Evolutionary conservation across 331 rosid species (phyloP), one percentile per base, ranked within the genome.

Genomic region (Pyrus hybrid): DNA sequence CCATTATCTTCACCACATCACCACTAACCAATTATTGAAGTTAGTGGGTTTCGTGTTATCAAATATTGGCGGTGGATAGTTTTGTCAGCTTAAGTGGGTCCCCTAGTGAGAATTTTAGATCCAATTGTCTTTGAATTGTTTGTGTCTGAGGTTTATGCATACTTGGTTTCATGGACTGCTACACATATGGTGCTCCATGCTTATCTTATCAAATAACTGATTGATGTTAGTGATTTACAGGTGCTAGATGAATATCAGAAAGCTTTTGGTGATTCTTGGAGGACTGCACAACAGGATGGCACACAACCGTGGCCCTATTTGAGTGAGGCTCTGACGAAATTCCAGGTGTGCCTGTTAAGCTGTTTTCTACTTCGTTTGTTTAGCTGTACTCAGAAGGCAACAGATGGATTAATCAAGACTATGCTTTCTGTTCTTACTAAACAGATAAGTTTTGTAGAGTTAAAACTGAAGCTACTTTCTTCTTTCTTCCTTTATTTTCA

Each of bases 251-350:
- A 87, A 77, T 85, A 85, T 77, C 87, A 83, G 75, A 87, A 87
- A 72, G 72, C 5, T 13, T 85, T 81, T 79, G 91, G 91, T 68
- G 91, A 87, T 26, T 61, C 91, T 13, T 87, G 91, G 91, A 85
- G 77, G 77, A 70, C 70, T 79, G 76, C 45, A 60, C 79, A 76
- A 71, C 73, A 71, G 51, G 97, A 94, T 82, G 54, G 77, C 72
- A 68, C 76, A 76, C 90, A 94, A 79, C 70, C 89, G 76, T 94
- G 99, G 99, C 90, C 97, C 30, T 94, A 90, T 78, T 85, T 94
- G 88, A 82, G 83, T 79, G 92, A 88, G 43, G 97, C 99, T 75
- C 82, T 94, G 51, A 1, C 68, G 4, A 92, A 88, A 76, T 94
- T 90, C 77, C 99, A 92, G 99, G 99, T 89, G 76, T 71, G 51